phyloP scores from a whole-genome alignment of 2,329 filamentous ascomycete genomes.

The Mycosphaerella sp. region DNA sequence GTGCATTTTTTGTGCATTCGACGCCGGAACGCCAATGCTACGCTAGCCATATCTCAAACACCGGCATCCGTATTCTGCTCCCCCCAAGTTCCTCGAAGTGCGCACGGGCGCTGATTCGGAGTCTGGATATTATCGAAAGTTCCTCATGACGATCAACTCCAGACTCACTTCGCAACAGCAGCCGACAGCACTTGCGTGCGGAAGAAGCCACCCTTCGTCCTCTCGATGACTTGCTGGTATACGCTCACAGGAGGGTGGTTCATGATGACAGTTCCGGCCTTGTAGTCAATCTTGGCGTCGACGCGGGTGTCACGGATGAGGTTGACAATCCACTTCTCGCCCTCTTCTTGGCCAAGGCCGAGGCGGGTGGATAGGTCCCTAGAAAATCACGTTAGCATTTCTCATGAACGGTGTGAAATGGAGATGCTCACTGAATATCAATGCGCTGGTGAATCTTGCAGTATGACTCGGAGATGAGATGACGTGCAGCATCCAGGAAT shows the following conservation, averaged over 20 bases:
- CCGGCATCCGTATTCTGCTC: constrained; percentile 3
- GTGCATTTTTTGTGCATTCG: constrained; percentile 1
- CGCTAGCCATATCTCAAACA: constrained; percentile 16
- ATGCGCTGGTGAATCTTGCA: constrained; percentile 99
- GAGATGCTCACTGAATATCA: constrained; percentile 67
- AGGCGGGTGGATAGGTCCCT: constrained; percentile 85
- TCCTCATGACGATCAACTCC: no score
- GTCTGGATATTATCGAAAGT: background rate
- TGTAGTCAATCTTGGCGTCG: constrained; percentile 98
- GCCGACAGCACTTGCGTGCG: constrained; percentile 84
- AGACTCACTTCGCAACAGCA: constrained; percentile 42
- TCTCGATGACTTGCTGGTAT: constrained; percentile 98
- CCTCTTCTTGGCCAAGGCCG: constrained; percentile 85
- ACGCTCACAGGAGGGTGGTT: constrained; percentile 98
- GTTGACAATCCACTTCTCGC: constrained; percentile 99
- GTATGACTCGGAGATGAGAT: constrained; percentile 97
- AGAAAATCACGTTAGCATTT: constrained; percentile 18
- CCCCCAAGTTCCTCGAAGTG: background rate
- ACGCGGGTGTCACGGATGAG: constrained; percentile 95
- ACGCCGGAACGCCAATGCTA: constrained; percentile 26
- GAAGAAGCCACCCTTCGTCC: constrained; percentile 98
- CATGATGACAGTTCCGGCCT: constrained; percentile 98
- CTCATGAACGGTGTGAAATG: background rate
- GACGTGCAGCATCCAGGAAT: constrained; percentile 89
- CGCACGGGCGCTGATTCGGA: background rate